phyloP scores from a whole-genome alignment of 2,329 filamentous ascomycete species.

The Diaporthe destruens region DNA sequence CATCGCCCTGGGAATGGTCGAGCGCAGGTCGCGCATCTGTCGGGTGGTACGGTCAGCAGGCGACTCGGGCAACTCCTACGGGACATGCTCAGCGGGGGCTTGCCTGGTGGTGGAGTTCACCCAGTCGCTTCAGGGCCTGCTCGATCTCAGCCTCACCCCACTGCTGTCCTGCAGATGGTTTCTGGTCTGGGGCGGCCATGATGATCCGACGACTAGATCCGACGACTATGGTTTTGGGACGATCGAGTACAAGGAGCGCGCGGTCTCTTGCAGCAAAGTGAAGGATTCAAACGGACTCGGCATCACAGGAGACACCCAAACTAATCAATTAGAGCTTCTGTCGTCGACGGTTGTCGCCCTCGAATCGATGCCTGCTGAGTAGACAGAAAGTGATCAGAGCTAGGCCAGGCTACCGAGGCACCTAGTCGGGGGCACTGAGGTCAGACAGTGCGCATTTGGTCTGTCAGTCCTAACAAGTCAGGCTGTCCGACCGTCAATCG shows the following conservation, averaged over 20 bases:
- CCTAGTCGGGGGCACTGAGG: constrained; percentile 8
- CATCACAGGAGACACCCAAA: neutral
- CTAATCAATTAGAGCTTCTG: too few species aligned
- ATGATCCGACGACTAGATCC: neutral
- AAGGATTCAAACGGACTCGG: neutral
- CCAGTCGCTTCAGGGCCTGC: constrained; percentile 63
- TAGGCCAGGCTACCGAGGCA: constrained; percentile 6
- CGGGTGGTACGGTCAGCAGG: constrained; percentile 23
- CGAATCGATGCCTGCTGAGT: neutral
- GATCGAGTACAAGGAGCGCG: neutral
- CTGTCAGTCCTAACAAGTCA: neutral
- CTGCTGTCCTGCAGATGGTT: constrained; percentile 47
- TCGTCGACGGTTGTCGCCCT: neutral
- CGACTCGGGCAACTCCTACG: neutral
- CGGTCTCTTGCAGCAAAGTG: neutral
- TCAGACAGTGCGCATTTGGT: constrained; percentile 26
- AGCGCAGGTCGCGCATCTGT: constrained; percentile 57
- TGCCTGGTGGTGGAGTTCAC: constrained; percentile 69
- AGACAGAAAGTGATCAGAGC: constrained; percentile 17
- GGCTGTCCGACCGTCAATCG: constrained; percentile 3
- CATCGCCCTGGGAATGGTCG: constrained; percentile 63
- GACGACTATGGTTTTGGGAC: neutral
- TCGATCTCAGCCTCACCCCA: constrained; percentile 65
- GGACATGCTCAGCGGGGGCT: constrained; percentile 33
- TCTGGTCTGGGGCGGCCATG: constrained; percentile 34